Percentiles rank a stretch among this genome's conserved stretches.
phyloP scores from a whole-genome alignment of 257 asterid genomes.

The Ehretia macrophylla region DNA sequence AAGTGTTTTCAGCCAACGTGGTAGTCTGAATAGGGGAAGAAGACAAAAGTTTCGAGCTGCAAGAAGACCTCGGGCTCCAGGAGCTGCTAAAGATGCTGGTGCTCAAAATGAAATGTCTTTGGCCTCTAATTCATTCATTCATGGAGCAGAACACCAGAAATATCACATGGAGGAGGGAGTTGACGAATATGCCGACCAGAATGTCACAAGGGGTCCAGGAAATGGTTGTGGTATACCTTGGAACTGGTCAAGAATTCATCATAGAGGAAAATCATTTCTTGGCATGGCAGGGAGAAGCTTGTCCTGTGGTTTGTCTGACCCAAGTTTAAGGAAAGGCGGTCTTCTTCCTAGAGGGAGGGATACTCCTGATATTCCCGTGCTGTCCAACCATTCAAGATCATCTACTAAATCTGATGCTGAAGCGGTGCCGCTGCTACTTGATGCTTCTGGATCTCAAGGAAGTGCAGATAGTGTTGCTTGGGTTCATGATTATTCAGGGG shows the following conservation, averaged over 20 bases:
- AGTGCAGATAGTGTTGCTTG: constrained; percentile 64
- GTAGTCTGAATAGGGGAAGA: constrained; percentile 44
- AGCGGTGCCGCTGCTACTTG: constrained; percentile 77
- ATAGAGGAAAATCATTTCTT: constrained; percentile 79
- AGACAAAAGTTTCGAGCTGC: constrained; percentile 74
- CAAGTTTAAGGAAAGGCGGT: constrained; percentile 58
- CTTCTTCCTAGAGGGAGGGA: too few species aligned
- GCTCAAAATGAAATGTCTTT: constrained; percentile 72
- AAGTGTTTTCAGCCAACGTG: constrained; percentile 28
- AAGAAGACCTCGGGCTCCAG: constrained; percentile 56
- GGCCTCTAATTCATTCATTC: constrained; percentile 77
- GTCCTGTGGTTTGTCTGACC: constrained; percentile 85
- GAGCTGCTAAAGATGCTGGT: constrained; percentile 43
- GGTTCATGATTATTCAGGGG: constrained; percentile 87
- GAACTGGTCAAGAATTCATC: constrained; percentile 93
- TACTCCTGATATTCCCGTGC: constrained; percentile 41
- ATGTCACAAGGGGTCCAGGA: constrained; percentile 40
- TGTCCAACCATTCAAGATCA: constrained; percentile 58
- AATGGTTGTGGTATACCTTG: constrained; percentile 94
- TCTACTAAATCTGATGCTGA: constrained; percentile 69
- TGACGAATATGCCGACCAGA: constrained; percentile 37
- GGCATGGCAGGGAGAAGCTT: constrained; percentile 91
- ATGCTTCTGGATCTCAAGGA: constrained; percentile 70
- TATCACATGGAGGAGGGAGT: constrained; percentile 35
- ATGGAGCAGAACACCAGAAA: constrained; percentile 35